Conservation (phyloP, 2,329 filamentous ascomycete genomes). For the Verticillium tricorpus region DNA sequence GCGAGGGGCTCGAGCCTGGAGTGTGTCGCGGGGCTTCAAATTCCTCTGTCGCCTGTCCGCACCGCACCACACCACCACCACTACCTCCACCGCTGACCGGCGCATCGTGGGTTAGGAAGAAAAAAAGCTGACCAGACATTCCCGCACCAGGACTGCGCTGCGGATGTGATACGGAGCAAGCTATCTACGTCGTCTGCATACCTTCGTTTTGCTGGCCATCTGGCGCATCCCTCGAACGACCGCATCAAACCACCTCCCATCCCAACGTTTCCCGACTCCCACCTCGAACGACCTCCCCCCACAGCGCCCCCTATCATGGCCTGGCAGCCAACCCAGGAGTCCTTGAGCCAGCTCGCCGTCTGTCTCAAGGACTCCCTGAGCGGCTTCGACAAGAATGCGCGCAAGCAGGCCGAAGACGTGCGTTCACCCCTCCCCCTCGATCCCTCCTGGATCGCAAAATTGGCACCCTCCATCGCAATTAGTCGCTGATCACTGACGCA, state of each 20-base stretch:
- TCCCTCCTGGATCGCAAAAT: neutral
- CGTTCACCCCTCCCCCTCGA: neutral
- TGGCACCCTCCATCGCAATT: neutral
- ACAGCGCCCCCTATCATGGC: conserved; percentile 53
- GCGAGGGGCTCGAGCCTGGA: neutral
- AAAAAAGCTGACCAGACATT: neutral
- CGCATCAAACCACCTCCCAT: neutral
- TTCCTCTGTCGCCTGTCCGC: neutral
- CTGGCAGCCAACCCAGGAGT: conserved; percentile 88
- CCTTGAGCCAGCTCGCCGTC: conserved; percentile 80
- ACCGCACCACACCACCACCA: neutral
- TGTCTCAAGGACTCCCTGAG: conserved; percentile 91
- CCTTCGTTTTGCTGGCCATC: neutral
- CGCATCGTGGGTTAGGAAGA: neutral
- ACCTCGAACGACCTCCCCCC: conserved; percentile 6
- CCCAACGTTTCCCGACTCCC: conserved; percentile 1
- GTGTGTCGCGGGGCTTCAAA: neutral
- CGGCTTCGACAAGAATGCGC: conserved; percentile 70
- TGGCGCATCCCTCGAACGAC: neutral
- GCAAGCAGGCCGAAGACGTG: conserved; percentile 86
- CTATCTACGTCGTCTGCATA: neutral
- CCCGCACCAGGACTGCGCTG: neutral
- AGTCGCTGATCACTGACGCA: conserved; percentile 19
- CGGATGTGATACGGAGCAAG: neutral
- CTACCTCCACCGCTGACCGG: neutral